Evolutionary conservation across 2,329 filamentous ascomycete genomes (phyloP).

Genomic region (Xylaria sp.): DNA sequence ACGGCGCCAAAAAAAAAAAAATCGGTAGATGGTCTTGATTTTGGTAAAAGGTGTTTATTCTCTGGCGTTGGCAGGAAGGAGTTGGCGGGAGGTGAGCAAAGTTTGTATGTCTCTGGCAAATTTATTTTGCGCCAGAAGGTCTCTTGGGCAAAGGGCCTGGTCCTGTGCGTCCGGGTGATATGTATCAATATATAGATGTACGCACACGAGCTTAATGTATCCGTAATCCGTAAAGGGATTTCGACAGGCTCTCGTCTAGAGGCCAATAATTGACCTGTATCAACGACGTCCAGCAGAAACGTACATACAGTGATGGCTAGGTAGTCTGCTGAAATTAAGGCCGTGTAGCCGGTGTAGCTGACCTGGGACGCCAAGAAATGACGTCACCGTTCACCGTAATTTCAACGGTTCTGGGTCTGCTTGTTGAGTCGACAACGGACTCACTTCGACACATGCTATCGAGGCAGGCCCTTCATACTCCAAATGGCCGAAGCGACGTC

Average conservation of each 20-base stretch:
- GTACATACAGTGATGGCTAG: too few species aligned
- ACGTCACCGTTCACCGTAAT: too few species aligned
- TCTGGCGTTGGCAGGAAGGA: too few species aligned
- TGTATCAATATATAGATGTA: conserved; percentile 29
- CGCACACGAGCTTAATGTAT: conserved; percentile 12
- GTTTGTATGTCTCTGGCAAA: conserved; percentile 11
- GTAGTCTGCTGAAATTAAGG: too few species aligned
- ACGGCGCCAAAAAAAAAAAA: conserved; percentile 15
- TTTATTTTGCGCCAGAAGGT: background rate
- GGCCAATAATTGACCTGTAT: too few species aligned
- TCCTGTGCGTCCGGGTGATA: background rate
- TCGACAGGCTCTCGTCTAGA: background rate
- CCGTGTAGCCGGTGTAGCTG: too few species aligned
- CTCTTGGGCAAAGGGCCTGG: background rate
- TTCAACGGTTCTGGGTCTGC: too few species aligned
- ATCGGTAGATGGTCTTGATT: conserved; percentile 13
- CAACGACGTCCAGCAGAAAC: too few species aligned
- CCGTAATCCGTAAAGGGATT: background rate
- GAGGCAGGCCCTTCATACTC: too few species aligned
- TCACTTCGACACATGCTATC: too few species aligned
- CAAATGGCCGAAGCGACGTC: too few species aligned
- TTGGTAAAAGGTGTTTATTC: conserved; percentile 22
- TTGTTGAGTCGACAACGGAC: too few species aligned
- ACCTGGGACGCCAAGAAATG: background rate
- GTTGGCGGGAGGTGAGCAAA: conserved; percentile 13